Evolutionary conservation across 208 protist genomes (phyloP), one percentile per base, ranked within the genome.

Genomic region (Crithidia sp.): DNA sequence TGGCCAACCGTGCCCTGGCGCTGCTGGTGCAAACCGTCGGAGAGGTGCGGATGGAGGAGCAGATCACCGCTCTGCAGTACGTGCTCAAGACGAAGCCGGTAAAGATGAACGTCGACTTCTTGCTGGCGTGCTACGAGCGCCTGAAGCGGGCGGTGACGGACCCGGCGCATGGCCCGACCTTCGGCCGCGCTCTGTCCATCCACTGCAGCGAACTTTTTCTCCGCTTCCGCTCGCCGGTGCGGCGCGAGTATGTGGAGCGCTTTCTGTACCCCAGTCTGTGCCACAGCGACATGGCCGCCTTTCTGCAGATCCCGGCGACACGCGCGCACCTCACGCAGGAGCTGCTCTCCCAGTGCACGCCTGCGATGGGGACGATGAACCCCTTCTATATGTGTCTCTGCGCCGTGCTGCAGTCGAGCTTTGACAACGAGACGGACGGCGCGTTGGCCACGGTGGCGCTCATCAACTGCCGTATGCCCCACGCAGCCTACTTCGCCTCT

Each of bases 301-400:
- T 92, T 70, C 66, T 95, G 40, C 71, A 86, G 62, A 91, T 93
- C 47, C 84, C 86, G 7, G 82, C 77, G 40, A 95, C 86, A 12
- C 89, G 90, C 40, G 66, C 85, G 53, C 93, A 97, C 72, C 85
- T 97, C 13, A 78, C 88, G 62, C 49, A 74, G 7, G 82, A 93
- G 76, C 77, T 97, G 72, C 80, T 97, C 17, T 79, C 78, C 10
- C 82, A 88, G 73, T 97, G 93, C 80, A 91, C 87, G 14, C 86
- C 87, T 8, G 86, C 75, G 16, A 88, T 95, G 89, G 79, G 78
- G 16, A 79, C 86, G 37, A 68, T 78, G 55, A 95, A 89, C 74
- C 87, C 90, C 37, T 97, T 88, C 68, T 97, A 97, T 74, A 81
- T 97, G 79, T 97, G 90, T 67, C 68, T 97, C 44, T 95, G 90